Evolutionary conservation across 768 basidiomycete genomes (phyloP).

Genomic region (Trametes maxima): DNA sequence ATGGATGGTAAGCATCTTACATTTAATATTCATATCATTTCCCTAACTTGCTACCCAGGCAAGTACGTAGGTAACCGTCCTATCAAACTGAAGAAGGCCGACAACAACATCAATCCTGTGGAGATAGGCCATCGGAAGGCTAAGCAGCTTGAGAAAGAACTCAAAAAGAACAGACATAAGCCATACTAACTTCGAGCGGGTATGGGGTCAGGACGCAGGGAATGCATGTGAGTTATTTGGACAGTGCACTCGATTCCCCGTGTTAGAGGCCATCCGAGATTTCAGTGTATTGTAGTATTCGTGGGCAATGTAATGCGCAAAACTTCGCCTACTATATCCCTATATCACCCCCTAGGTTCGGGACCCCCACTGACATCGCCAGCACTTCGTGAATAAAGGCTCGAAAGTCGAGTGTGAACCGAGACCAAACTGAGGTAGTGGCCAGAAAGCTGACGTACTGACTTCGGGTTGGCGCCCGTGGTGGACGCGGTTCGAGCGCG

Average conservation of each 20-base stretch:
- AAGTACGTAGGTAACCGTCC: conserved; percentile 99
- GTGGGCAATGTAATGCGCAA: background rate
- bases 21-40: background rate
- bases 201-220: background rate
- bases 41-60: conserved; percentile 45
- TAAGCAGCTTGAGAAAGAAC: conserved; percentile 82
- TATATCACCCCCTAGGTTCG: too few relatives aligned
- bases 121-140: conserved; percentile 95
- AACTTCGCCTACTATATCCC: background rate
- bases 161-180: conserved; percentile 85
- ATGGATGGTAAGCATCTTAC: conserved; percentile 80
- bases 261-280: background rate
- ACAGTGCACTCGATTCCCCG: background rate
- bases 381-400: too few relatives aligned
- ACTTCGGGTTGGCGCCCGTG: background rate
- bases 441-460: too few relatives aligned
- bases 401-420: too few relatives aligned
- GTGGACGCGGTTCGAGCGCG: background rate
- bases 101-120: conserved; percentile 85
- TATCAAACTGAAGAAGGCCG: conserved; percentile 95
- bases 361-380: too few relatives aligned
- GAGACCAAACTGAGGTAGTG: too few relatives aligned
- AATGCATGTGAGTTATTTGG: background rate
- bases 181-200: conserved; percentile 57
- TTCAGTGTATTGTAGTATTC: background rate